Base-by-base conservation (phyloP, 2,329 filamentous ascomycete genomes). In the Fusarium sp. region DNA sequence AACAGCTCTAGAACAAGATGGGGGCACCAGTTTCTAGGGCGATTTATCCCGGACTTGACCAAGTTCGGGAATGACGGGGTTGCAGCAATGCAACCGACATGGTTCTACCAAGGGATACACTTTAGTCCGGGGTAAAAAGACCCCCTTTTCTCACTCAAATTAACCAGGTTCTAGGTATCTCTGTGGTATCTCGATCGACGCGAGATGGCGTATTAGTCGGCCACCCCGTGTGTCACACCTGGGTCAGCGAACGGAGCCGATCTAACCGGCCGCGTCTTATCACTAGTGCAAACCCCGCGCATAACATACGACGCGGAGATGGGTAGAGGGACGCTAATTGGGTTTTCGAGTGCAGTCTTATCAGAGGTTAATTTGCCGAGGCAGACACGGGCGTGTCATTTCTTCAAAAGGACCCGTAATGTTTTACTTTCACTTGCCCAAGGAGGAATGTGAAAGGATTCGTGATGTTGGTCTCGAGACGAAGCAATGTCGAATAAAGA, bases 221-320 rank as follows among this genome's bases (percentile, higher is more conserved):
- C 15, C 17, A 30, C 37, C n/a, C 40, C 37, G 38, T 45, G 58
- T 33, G 58, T 22, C 58, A 60, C 58, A 60, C 58, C 17, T 22
- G 40, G 58, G 58, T 60, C 58, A 60, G 58, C 58, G 20, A 52
- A 40, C 58, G 58, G 37, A 60, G 58, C 58, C 58, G 58, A 60
- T 60, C 58, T 60, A 60, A 33, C 58, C 58, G 58, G 58, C 25
- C 37, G 37, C 30, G 32, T 32, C 58, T 60, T 45, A 45, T 60
- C 58, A 22, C 58, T 60, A 60, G 58, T 45, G 58, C 38, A 12
- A 45, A 45, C 54, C 54, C 58, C 58, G 38, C 58, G 56, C 58
- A 27, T 15, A 60, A 45, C 25, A 60, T 38, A 45, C 58, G 58
- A 60, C 58, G 37, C 35, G 57, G 37, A 60, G 35, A 60, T 20